Evolutionary conservation across 345 rosid genomes (phyloP), one percentile per base, ranked within the genome.

Genomic region (Rhodamnia rubescens): DNA sequence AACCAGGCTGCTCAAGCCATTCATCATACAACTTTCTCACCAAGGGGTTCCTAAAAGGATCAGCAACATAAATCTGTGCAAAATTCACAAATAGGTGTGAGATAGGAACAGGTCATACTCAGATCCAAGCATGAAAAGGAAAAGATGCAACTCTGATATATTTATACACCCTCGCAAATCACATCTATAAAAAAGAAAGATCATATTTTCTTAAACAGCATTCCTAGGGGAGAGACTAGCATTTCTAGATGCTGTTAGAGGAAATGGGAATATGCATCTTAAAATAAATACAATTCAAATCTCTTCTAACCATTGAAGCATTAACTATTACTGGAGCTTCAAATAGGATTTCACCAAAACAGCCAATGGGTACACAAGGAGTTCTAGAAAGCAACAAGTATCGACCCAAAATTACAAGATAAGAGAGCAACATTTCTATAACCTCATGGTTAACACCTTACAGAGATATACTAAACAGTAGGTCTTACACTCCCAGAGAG

Each of bases 1-100:
- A 97, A 86, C 99, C 97, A 47, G 99, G 99, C 51, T 93, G 92
- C 80, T 86, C 94, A 83, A 96, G 98, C 99, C 98, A 96, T 84
- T 97, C 98, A 1, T 93, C 93, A 57, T 93, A 95, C 57, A 96
- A 49, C 83, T 90, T 83, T 87, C 90, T 93, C 14, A 95, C 98
- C 53, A 90, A 89, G 57, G 94, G 96, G 88, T 95, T 96, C 87
- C 91, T 87, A 85, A 91, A 94, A 54, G 99, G 98, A 91, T 97
- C 94, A 36, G 92, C 87, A 55, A 78, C 90, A 91, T 90, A 53
- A 85, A 93, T 91, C 99, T 96, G 54, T 26, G 24, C 80, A 78
- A 24, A n/a, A 26, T 52, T 55, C 69, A 85, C 49, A 85, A 44
- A 50, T 55, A 26, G 82, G 56, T 50, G 84, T 82, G 85, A n/a